Base-by-base conservation (phyloP, 441 rosid genomes). In the Bocquillonia castaneifolia region DNA sequence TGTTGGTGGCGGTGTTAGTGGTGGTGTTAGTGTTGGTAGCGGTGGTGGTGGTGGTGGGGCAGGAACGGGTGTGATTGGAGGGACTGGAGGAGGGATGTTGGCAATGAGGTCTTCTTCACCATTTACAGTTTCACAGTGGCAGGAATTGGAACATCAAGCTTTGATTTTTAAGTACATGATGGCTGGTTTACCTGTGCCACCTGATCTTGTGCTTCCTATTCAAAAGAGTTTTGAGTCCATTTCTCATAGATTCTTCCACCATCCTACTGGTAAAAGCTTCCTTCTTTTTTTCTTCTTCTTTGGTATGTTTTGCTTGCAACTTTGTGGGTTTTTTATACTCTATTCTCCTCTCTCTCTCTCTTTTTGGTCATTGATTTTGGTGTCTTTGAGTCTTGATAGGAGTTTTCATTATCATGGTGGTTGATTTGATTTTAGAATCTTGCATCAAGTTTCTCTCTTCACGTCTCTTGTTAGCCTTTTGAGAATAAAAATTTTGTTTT, bases 101-200 rank as follows among this genome's bases (percentile, higher is more conserved):
- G 64, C 69, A 47, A 77, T 61, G 79, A 75, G 83, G 79, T 80
- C 85, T 45, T 50, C 13, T 50, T 42, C 47, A 2, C 86, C 87
- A 18, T 85, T 85, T 67, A 85, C 90, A 18, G 75, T 80, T 54
- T 87, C 92, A 57, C 96, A 90, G 77, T 88, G 90, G 89, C 96
- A 86, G 76, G 96, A 90, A 75, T 90, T 90, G 74, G 92, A 90
- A 77, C 89, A 88, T 66, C 96, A 90, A 79, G 96, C 96, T 76
- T 74, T 88, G 86, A 90, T 90, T 83, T 90, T 78, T 64, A 88
- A 89, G 84, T 90, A 88, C 79, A 83, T 90, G 86, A 68, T 84
- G 79, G 93, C 92, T 56, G 96, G 96, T 72, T 74, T 88, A 69
- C 89, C 89, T 59, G 91, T 90, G 64, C 94, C 96, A 63, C 88